Percentiles rank a stretch among this genome's conserved stretches.
phyloP scores from a whole-genome alignment of 345 rosid species.

The Barbarea vulgaris region DNA sequence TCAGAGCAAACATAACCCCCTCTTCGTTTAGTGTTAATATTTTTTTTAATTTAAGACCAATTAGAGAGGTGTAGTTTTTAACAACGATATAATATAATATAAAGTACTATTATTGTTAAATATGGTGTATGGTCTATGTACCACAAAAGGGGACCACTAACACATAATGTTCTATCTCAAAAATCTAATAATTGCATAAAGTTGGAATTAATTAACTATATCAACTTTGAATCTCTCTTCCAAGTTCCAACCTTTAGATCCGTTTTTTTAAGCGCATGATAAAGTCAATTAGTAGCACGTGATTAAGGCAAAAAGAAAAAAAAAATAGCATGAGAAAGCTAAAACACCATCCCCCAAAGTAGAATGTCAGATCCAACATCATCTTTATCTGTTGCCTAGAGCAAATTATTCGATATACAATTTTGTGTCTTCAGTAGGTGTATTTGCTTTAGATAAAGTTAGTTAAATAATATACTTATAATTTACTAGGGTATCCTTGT shows the following conservation, averaged over 20 bases:
- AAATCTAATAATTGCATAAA: conserved; percentile 19
- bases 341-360: conserved; percentile 32
- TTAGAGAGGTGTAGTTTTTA: not conserved
- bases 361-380: conserved; percentile 37
- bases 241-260: conserved; percentile 12
- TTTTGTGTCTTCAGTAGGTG: conserved; percentile 8
- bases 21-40: not conserved
- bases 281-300: conserved; percentile 40
- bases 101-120: not conserved
- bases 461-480: not conserved
- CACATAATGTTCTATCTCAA: conserved; percentile 5
- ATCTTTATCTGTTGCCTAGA: conserved; percentile 2
- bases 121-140: conserved; percentile 13
- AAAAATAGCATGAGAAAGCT: conserved; percentile 12
- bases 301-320: conserved; percentile 26
- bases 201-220: conserved; percentile 7
- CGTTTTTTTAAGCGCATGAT: conserved; percentile 6
- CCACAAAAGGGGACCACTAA: conserved; percentile 34
- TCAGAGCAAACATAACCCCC: conserved; percentile 24
- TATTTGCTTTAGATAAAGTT: not conserved
- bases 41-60: not conserved
- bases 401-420: conserved; percentile 15
- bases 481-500: not conserved
- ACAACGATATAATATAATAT: not conserved
- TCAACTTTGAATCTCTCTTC: conserved; percentile 28